These are phyloP conservation scores for Spathaspora sp. DNA, from an alignment of 805 yeast species.

Conservation along the genomic window DNA sequence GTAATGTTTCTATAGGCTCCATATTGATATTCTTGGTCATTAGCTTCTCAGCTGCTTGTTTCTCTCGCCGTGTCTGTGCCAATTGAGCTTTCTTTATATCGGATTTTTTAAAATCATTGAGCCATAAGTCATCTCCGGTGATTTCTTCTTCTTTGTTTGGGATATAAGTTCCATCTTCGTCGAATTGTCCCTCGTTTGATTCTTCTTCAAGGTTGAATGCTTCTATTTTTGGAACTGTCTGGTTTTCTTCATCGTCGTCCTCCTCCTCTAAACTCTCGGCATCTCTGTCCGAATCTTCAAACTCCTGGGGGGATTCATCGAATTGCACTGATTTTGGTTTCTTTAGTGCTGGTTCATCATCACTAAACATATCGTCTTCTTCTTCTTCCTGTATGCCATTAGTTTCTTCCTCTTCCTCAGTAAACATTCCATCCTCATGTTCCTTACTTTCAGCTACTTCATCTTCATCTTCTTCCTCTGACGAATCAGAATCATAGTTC, in stretches of 20 bases:
- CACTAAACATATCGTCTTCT: constrained; percentile 45
- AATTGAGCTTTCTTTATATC: constrained; percentile 36
- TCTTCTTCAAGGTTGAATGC: constrained; percentile 61
- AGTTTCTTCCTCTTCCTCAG: constrained; percentile 1
- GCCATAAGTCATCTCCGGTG: constrained; percentile 20
- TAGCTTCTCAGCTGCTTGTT: constrained; percentile 12
- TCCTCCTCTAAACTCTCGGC: constrained; percentile 17
- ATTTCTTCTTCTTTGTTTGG: constrained; percentile 33
- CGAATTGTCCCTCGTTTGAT: constrained; percentile 55
- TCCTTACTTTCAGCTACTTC: constrained; percentile 10
- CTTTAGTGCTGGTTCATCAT: constrained; percentile 11
- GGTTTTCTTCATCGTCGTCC: constrained; percentile 15
- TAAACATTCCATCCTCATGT: constrained; percentile 13
- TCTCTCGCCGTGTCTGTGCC: constrained; percentile 40
- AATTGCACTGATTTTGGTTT: not conserved
- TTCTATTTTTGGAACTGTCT: constrained; percentile 46
- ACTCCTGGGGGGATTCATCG: not conserved
- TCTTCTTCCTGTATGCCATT: constrained; percentile 20
- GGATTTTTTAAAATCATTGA: constrained; percentile 9
- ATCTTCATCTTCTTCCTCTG: constrained; percentile 13
- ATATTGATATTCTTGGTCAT: constrained; percentile 10
- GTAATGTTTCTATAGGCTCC: constrained; percentile 5
- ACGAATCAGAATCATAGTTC: constrained; percentile 24
- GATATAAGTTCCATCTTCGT: constrained; percentile 56
- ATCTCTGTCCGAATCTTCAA: constrained; percentile 15